Evolutionary conservation across 1,284 basidiomycete species (phyloP), one percentile per base, ranked within the genome.

Genomic region (Ustilago esculenta): DNA sequence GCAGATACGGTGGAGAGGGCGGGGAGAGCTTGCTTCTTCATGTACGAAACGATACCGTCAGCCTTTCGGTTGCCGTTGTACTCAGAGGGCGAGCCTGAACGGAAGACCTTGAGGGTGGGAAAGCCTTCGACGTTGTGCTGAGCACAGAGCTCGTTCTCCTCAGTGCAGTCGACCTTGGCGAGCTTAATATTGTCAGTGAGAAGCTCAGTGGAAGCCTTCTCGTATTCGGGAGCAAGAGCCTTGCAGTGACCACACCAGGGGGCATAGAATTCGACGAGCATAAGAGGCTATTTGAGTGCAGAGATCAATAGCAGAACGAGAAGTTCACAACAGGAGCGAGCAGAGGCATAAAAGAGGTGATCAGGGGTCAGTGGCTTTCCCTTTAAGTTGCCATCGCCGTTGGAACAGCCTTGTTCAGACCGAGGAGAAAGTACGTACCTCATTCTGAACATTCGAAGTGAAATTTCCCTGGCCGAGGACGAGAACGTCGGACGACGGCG

Each of bases 21-120:
- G n/a, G 96, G 96, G 17, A 98, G 88, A 9, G 92, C 89, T 87
- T 98, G 96, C 94, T 98, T 98, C 86, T 88, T 84, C 96, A 99
- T 98, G 86, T 98, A 98, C 82, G 89, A 90, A 82, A 98, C 86
- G 80, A 99, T 98, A 27, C 96, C 95, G 73, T 98, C 96, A 15
- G 93, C 90, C 84, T 97, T 92, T 58, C 96, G 87, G 39, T 93
- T 90, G 43, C 96, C 96, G 64, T 82, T 84, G 84, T 98, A 98
- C 17, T 76, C 76, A 40, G 51, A 93, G 90, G 20, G 85, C 82
- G 37, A 87, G 59, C 95, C 96, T 68, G 91, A 87, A 75, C 90
- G 90, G 89, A 94, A 98, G 43, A 98, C 90, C 83, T 96, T 94
- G 73, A 94, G 84, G 15, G 90, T 91, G 18, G 94, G 93, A 84